Percentiles rank a stretch among this genome's conserved stretches.
Evolutionary conservation across 2,329 filamentous ascomycete species (phyloP).

Genomic region (Pseudogymnoascus verrucosus): DNA sequence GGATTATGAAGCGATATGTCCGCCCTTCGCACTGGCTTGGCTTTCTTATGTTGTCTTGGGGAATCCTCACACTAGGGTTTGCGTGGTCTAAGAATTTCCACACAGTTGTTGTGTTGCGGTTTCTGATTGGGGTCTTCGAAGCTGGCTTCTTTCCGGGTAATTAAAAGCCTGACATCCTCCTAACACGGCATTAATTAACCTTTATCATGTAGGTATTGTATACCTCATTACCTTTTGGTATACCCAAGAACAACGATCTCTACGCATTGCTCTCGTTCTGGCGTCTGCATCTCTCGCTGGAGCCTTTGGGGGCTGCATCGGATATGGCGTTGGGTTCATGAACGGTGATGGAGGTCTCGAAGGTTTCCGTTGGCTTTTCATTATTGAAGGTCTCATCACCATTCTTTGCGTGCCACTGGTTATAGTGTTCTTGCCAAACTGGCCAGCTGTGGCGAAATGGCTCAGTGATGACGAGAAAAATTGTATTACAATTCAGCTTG

Average conservation of each 20-base stretch:
- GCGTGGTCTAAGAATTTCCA: constrained; percentile 16
- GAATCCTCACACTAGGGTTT: constrained; percentile 39
- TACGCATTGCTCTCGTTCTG: constrained; percentile 6
- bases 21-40: constrained; percentile 26
- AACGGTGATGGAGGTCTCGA: not conserved
- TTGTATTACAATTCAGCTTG: too few relatives aligned
- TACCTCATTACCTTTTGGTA: constrained; percentile 10
- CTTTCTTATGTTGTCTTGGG: constrained; percentile 43
- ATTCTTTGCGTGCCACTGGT: constrained; percentile 14
- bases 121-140: constrained; percentile 24
- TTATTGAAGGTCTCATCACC: constrained; percentile 28
- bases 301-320: constrained; percentile 6
- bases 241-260: not conserved
- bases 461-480: constrained; percentile 10
- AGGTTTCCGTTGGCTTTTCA: constrained; percentile 28
- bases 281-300: constrained; percentile 4
- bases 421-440: constrained; percentile 12
- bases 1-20: constrained; percentile 7
- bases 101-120: constrained; percentile 17
- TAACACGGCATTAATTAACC: not conserved
- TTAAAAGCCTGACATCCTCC: too few relatives aligned
- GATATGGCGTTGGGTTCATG: constrained; percentile 6
- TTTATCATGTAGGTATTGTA: constrained; percentile 3
- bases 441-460: constrained; percentile 8
- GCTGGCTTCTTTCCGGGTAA: constrained; percentile 47